Base-by-base conservation (phyloP, 148 eudicot genomes). In the Pharnaceum exiguum region DNA sequence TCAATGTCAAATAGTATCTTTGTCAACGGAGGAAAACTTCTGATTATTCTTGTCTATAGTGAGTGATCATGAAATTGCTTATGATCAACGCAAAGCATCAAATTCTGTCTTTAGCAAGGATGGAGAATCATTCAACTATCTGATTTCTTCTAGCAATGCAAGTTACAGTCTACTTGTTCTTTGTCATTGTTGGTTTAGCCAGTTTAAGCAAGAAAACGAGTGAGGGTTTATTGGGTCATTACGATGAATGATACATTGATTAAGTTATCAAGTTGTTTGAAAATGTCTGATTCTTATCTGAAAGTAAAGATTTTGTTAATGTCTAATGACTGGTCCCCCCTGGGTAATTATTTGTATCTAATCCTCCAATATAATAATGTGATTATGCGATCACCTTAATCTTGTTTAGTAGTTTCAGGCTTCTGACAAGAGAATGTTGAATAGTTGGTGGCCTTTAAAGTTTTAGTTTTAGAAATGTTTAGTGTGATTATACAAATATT, bases 41-140 rank as follows among this genome's bases (percentile, higher is more conserved):
- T 30, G 57, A 47, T 62, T n/a, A n/a, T n/a, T 55, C 51, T 55
- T 55, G 57, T 55, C 60, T 37, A 57, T 31, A 3, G 0, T 25
- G 27, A 62, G 43, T 28, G 25, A 39, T 48, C 61, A 48, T 33
- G n/a, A n/a, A n/a, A n/a, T 31, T 22, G 45, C 58, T 69, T 48
- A 18, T 18, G 16, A 48, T 55, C 43, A 69, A 69, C 52, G 73
- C 62, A 2, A 62, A 38, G 58, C 23, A 55, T 45, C 68, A 39
- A 62, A 62, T 48, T 47, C 55, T 40, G 56, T 43, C 43, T 30
- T 62, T 40, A 28, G 33, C 13, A 17, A 27, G 46, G 46, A 36
- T 6, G 24, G 33, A 32, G 4, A 48, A 13, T 44, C 21, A 27
- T 55, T 37, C 36, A 24, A 27, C 48, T 24, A 55, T 31, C 7